Base-by-base conservation (phyloP, 768 basidiomycete genomes). In the Auricularia sp. region DNA sequence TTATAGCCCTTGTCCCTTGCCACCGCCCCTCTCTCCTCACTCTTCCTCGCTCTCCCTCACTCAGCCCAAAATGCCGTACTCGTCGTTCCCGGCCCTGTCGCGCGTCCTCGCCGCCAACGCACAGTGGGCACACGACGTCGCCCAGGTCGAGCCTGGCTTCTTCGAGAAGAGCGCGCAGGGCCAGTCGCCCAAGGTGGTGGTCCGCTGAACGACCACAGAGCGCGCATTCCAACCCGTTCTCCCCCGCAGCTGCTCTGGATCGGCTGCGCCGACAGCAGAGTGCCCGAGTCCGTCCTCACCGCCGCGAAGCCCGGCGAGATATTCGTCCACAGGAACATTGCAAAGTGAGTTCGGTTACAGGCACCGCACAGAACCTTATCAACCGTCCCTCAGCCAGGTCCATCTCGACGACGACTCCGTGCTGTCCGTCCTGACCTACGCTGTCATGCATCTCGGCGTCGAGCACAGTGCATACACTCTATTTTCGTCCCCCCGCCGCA, bases 291-390 rank as follows among this genome's bases (percentile, higher is more conserved):
- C 42, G 86, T 90, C 68, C 77, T 90, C 65, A 86, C 85, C 42
- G 83, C 79, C 42, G 78, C 84, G 8, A 80, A 80, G 67, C 93
- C 93, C 0, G 94, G 92, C 63, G 87, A 88, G 54, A 83, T 90
- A 66, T 94, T 95, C 70, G 85, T 88, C 35, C 86, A 92, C 75
- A 80, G 93, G 59, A 94, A 94, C 75, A 87, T 95, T 68, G 93
- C 92, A 63, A 94, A 96, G 88, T 91, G 68, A 65, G 85, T 75
- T 56, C 64, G 29, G 42, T 51, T 44, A 33, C 65, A n/a, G 44
- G 63, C 47, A 39, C n/a, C 63, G 29, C 34, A 7, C 16, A 29
- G 29, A 29, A 29, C 29, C 29, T 29, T 29, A 29, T 29, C 29
- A 29, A 29, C 29, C 29, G 29, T 29, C 29, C 29, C 75, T 77